These are phyloP conservation scores for Paramecium sonneborni DNA, from an alignment of 73 alveolate species.

Conservation along the genomic window DNA sequence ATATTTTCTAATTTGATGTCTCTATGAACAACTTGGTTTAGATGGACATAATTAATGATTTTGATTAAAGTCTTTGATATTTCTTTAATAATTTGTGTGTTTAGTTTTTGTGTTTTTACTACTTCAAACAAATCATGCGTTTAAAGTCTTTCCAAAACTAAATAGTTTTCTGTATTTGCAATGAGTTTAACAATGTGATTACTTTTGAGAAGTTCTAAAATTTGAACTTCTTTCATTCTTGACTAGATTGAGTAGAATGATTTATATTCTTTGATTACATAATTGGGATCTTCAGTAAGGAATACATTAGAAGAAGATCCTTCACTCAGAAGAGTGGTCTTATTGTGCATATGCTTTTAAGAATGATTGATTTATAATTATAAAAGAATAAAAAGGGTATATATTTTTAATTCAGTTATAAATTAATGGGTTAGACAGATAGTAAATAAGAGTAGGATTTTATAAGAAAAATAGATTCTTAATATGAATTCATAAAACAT, in stretches of 20 bases:
- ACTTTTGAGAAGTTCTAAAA: neutral
- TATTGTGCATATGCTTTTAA: slow-evolving; percentile 9
- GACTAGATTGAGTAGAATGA: neutral
- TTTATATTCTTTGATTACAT: slow-evolving; percentile 16
- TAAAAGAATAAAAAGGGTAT: neutral
- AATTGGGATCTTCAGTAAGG: slow-evolving; percentile 1
- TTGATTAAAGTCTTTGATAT: neutral
- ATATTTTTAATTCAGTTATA: neutral
- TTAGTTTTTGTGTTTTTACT: neutral
- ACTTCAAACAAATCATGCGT: neutral
- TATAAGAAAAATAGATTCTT: neutral
- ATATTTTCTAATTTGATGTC: slow-evolving; percentile 16
- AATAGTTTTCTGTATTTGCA: neutral
- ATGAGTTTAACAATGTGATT: neutral
- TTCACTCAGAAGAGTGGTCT: slow-evolving; percentile 13
- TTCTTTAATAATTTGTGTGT: neutral
- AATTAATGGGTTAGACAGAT: slow-evolving; percentile 19
- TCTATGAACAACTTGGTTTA: neutral
- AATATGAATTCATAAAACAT: neutral
- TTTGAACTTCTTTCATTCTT: slow-evolving; percentile 37
- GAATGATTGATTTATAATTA: slow-evolving; percentile 23
- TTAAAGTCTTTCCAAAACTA: neutral
- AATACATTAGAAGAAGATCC: slow-evolving; percentile 36
- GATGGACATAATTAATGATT: neutral
- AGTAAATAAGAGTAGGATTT: neutral